Base-by-base conservation (phyloP, 345 rosid genomes). In the Luvunga scandens region DNA sequence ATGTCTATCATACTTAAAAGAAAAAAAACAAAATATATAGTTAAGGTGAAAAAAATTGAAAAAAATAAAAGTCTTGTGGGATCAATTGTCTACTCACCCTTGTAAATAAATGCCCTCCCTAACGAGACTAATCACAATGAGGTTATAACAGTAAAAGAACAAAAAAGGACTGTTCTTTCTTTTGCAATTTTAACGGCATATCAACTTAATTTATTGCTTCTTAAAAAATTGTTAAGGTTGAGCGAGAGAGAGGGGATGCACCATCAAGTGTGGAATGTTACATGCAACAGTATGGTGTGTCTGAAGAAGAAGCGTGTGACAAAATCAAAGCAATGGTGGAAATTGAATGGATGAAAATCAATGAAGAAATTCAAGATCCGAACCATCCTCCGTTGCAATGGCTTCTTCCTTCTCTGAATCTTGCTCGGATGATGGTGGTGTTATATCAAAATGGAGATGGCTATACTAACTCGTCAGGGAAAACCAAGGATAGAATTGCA, bases 191-290 rank as follows among this genome's bases (percentile, higher is more conserved):
- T 42, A 42, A 42, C 3, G 48, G 48, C 48, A 42, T 42, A 42
- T 10, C 1, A 42, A 42, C 6, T 50, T 14, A 50, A 50, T 50
- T 13, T 45, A 13, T 45, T 12, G 53, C 16, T 45, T 45, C 53
- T 45, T 0, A 10, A 45, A 45, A 2, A 50, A 50, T 50, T 50
- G 21, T 16, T 14, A 50, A 61, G 71, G 71, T 68, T n/a, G 71
- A 68, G 71, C 53, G 12, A 39, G 71, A 38, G 50, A 68, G 71
- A 68, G 55, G 71, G 21, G 71, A 68, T 39, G 53, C 71, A 5
- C 71, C 71, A 68, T 68, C 71, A 10, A 25, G 55, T 36, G 71
- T 68, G 53, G 55, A 68, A 68, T 68, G 71, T 39, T 68, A 39
- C 71, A n/a, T 68, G 71, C 30, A 25, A 39, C 56, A 42, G 19